Evolutionary conservation across 805 yeast species (phyloP).

Genomic region (Wickerhamiella siamensis): DNA sequence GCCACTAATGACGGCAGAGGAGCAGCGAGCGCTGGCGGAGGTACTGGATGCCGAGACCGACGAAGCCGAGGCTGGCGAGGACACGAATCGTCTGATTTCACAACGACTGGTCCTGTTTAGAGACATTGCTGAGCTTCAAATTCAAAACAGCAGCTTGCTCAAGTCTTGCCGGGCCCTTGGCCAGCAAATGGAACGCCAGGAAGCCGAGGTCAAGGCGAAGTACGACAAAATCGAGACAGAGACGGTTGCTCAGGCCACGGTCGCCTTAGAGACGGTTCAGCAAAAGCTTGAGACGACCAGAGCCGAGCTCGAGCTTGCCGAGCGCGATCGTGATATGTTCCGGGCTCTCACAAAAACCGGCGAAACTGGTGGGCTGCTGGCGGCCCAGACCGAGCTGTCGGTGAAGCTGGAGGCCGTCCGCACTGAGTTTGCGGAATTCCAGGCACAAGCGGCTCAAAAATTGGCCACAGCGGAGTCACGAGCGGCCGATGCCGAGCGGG

Average conservation of each 20-base stretch:
- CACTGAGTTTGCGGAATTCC: not conserved
- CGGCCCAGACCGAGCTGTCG: not conserved
- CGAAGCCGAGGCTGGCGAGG: slow-evolving; percentile 31
- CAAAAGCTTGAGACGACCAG: slow-evolving; percentile 32
- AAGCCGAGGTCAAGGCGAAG: slow-evolving; percentile 21
- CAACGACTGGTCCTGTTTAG: slow-evolving; percentile 61
- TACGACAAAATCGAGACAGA: slow-evolving; percentile 20
- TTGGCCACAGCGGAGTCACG: slow-evolving; percentile 26
- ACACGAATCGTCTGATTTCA: slow-evolving; percentile 57
- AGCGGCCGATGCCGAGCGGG: slow-evolving; percentile 27
- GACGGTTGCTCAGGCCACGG: slow-evolving; percentile 25
- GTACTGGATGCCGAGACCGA: slow-evolving; percentile 29
- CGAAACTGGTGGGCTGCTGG: not conserved
- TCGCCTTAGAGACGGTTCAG: slow-evolving; percentile 21
- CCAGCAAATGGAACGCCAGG: slow-evolving; percentile 51
- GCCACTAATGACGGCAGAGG: slow-evolving; percentile 48
- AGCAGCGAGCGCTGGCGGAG: slow-evolving; percentile 46
- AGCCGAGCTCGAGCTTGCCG: slow-evolving; percentile 37
- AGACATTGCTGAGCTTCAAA: slow-evolving; percentile 51
- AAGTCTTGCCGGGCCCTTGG: slow-evolving; percentile 59
- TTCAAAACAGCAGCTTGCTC: slow-evolving; percentile 60
- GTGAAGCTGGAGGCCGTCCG: slow-evolving; percentile 3
- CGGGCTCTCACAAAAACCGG: slow-evolving; percentile 15
- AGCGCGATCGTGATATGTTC: slow-evolving; percentile 58
- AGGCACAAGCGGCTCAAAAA: not conserved